Conservation (phyloP, 495 filamentous ascomycete species). For the Penicillium macrosclerotiorum region DNA sequence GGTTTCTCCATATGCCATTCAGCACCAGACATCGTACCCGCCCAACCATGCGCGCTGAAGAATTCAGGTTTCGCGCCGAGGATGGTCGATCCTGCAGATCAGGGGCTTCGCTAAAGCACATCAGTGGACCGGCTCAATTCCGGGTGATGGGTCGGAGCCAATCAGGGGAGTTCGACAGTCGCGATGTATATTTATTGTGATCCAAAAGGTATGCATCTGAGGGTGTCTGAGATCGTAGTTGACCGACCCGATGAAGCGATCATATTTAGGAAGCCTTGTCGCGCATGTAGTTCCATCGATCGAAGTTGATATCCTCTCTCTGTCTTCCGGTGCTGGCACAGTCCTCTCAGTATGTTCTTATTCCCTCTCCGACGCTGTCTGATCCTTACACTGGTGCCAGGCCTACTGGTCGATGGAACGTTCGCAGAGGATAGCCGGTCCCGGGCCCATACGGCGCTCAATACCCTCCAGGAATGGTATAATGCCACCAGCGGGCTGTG, state of each 20-base stretch:
- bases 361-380: conserved; percentile 8
- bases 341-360: conserved; percentile 16
- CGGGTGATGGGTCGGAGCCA: conserved; percentile 10
- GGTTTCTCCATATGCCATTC: too few relatives aligned
- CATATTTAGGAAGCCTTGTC: too few relatives aligned
- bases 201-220: conserved; percentile 7
- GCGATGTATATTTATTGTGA: conserved; percentile 17
- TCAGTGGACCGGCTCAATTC: conserved; percentile 9
- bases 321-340: too few relatives aligned
- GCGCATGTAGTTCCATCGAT: too few relatives aligned
- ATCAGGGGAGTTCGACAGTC: conserved; percentile 12
- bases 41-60: too few relatives aligned
- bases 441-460: conserved; percentile 45
- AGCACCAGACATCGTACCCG: too few relatives aligned
- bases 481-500: conserved; percentile 61
- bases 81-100: conserved; percentile 24
- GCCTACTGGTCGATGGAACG: conserved; percentile 3
- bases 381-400: conserved; percentile 3
- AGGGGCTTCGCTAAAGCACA: conserved; percentile 8
- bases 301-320: too few relatives aligned
- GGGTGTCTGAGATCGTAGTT: too few relatives aligned
- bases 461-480: conserved; percentile 62
- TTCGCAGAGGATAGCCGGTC: conserved; percentile 19
- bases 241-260: conserved; percentile 7
- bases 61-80: too few relatives aligned